These are phyloP conservation scores for Neophaeococcomyces aloes DNA, from an alignment of 2,329 filamentous ascomycete genomes.

Conservation along the genomic window DNA sequence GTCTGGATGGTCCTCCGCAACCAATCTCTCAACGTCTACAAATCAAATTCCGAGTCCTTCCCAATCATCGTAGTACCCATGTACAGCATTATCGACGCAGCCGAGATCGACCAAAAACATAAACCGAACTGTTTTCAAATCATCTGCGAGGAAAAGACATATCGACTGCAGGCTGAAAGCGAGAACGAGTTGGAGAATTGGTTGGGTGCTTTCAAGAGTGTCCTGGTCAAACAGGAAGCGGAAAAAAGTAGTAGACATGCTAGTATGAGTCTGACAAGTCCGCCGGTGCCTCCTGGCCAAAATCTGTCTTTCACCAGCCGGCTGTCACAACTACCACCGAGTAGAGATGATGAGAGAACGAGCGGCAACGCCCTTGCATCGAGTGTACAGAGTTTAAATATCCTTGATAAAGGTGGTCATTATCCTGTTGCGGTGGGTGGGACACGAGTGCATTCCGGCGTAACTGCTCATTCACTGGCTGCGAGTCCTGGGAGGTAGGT, in stretches of 20 bases:
- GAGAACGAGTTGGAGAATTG: constrained; percentile 77
- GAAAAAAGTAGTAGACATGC: not conserved
- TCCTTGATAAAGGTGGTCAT: too few relatives aligned
- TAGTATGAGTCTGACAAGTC: not conserved
- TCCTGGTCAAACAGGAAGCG: constrained; percentile 16
- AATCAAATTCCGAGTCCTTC: constrained; percentile 81
- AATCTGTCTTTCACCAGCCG: not conserved
- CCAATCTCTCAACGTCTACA: constrained; percentile 79
- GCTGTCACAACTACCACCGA: not conserved
- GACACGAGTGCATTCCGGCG: too few relatives aligned
- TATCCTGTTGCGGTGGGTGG: too few relatives aligned
- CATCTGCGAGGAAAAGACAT: constrained; percentile 83
- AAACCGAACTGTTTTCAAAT: constrained; percentile 84
- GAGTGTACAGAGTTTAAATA: too few relatives aligned
- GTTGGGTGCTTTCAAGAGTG: constrained; percentile 74
- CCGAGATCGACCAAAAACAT: constrained; percentile 80
- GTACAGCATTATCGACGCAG: constrained; percentile 70
- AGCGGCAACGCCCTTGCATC: too few relatives aligned
- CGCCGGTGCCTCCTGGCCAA: not conserved
- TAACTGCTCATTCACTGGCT: not conserved
- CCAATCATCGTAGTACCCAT: constrained; percentile 74
- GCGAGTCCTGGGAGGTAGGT: not conserved
- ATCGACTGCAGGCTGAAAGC: constrained; percentile 63
- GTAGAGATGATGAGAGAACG: not conserved
- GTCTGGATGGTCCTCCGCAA: constrained; percentile 86